phyloP scores from a whole-genome alignment of 352 stramenopile species.

The Pythium chondricola region DNA sequence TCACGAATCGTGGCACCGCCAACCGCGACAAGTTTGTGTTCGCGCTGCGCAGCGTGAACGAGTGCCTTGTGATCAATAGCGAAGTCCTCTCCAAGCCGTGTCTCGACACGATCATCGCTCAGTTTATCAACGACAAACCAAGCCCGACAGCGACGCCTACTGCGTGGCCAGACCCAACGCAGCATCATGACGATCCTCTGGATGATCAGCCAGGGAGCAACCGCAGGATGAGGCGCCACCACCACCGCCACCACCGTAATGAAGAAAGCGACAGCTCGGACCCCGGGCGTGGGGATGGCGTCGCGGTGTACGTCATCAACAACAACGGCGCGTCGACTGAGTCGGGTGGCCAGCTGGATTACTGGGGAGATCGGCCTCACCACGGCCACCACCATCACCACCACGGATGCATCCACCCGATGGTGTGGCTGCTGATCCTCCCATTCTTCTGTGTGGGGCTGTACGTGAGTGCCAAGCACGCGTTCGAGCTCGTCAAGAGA shows the following conservation, averaged over 20 bases:
- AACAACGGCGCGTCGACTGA: neutral
- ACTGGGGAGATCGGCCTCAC: neutral
- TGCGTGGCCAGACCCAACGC: too few relatives aligned
- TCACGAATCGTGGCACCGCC: neutral
- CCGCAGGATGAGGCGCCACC: neutral
- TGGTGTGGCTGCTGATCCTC: constrained; percentile 17
- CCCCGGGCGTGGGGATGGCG: neutral
- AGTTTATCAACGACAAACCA: neutral
- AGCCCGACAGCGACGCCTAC: neutral
- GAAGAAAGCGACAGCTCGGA: constrained; percentile 5
- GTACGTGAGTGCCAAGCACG: constrained; percentile 2
- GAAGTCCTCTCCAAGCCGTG: neutral
- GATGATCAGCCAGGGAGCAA: neutral
- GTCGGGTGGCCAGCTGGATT: neutral
- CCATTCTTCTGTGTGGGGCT: constrained; percentile 20
- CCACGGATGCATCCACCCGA: neutral
- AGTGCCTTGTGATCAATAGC: constrained; percentile 6
- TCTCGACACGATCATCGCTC: neutral
- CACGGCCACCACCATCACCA: neutral
- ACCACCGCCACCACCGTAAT: neutral
- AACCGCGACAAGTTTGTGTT: neutral
- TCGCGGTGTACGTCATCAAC: constrained; percentile 8
- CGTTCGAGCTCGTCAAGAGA: neutral
- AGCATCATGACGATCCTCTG: neutral
- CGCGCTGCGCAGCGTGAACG: neutral